These are phyloP conservation scores for Ophiocordyceps camponoti-floridani DNA, from an alignment of 2,329 filamentous ascomycete genomes.

Conservation along the genomic window DNA sequence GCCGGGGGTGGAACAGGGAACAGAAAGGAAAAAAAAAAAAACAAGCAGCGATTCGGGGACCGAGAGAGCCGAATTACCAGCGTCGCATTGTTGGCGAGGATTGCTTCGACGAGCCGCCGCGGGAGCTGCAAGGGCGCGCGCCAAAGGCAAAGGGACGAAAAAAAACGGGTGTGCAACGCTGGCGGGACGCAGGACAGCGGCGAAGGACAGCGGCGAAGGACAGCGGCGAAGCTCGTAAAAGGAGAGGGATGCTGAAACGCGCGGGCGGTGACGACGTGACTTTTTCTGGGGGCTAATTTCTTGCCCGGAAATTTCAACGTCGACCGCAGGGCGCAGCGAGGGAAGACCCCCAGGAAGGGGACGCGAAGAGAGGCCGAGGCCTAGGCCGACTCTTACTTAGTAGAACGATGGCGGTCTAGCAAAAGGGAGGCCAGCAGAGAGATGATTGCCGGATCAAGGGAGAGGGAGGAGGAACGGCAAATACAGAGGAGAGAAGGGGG, in stretches of 20 bases:
- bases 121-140: background rate
- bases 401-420: background rate
- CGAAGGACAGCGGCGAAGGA: background rate
- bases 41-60: background rate
- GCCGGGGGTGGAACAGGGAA: background rate
- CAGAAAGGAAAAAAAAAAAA: background rate
- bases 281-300: too few relatives aligned
- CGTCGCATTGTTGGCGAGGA: background rate
- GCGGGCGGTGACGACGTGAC: background rate
- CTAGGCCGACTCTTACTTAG: too few relatives aligned
- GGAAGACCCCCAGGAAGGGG: background rate
- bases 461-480: background rate
- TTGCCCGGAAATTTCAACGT: background rate
- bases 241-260: background rate
- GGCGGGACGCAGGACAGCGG: background rate
- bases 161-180: background rate
- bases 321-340: background rate
- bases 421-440: background rate
- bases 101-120: background rate
- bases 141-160: slow-evolving; percentile 1
- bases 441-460: too few relatives aligned
- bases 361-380: background rate
- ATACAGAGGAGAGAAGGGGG: background rate
- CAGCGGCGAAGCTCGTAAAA: background rate
- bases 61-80: background rate